Conservation (phyloP, 306 rosid species). For the Potentilla sterilis region DNA sequence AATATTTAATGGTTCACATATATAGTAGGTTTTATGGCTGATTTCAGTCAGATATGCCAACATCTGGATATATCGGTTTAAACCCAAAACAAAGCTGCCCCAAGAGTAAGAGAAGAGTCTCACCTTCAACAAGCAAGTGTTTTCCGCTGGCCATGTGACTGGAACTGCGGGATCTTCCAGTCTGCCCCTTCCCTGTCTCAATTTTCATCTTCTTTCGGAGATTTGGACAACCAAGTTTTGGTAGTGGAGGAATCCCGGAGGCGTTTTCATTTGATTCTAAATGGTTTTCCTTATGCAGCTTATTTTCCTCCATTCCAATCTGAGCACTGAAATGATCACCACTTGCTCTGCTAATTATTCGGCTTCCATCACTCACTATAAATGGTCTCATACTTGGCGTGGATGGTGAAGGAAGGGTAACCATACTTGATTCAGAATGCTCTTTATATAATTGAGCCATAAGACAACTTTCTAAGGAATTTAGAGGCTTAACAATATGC, state of each 20-base stretch:
- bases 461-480: conserved; percentile 74
- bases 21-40: conserved; percentile 11
- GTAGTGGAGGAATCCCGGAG: conserved; percentile 45
- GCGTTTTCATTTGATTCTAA: conserved; percentile 34
- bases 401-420: conserved; percentile 42
- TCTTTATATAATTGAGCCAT: conserved; percentile 72
- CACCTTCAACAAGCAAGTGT: conserved; percentile 32
- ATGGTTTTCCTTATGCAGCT: conserved; percentile 32
- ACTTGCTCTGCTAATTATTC: conserved; percentile 41
- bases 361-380: conserved; percentile 64
- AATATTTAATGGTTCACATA: conserved; percentile 14
- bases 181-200: conserved; percentile 32
- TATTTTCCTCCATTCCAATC: conserved; percentile 35
- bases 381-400: conserved; percentile 42
- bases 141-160: conserved; percentile 28
- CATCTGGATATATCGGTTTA: conserved; percentile 1
- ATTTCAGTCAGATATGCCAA: conserved; percentile 14
- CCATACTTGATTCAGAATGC: conserved; percentile 45
- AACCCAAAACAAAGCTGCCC: conserved; percentile 3
- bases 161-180: conserved; percentile 40
- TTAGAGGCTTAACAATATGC: conserved; percentile 41
- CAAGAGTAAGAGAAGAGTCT: conserved; percentile 26
- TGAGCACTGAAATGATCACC: conserved; percentile 28
- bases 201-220: conserved; percentile 30
- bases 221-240: conserved; percentile 31